Percentiles rank a stretch among this genome's conserved stretches.
These are phyloP conservation scores for Botrytis fabae DNA, from an alignment of 2,329 filamentous ascomycete species.

Conservation along the genomic window DNA sequence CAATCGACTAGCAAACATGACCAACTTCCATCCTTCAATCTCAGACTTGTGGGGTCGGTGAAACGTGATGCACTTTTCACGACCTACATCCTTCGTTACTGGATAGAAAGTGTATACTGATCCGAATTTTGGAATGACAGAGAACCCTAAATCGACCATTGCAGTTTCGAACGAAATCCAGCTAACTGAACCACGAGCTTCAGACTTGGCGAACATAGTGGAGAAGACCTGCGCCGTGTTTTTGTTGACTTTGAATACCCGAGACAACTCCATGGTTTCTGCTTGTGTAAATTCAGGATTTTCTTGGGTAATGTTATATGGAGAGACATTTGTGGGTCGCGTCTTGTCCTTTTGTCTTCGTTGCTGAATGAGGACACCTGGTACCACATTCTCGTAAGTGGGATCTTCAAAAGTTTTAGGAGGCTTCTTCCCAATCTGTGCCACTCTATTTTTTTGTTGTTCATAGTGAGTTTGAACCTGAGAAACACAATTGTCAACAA, in stretches of 20 bases:
- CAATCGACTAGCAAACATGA: conserved; percentile 21
- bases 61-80: conserved; percentile 18
- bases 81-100: neutral
- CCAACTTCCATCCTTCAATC: conserved; percentile 10
- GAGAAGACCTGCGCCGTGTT: conserved; percentile 45
- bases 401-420: conserved; percentile 20
- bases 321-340: conserved; percentile 43
- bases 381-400: conserved; percentile 27
- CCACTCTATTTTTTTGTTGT: conserved; percentile 29
- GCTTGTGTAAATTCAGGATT: neutral
- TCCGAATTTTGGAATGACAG: conserved; percentile 45
- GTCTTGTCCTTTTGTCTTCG: conserved; percentile 49
- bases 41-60: conserved; percentile 19
- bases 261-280: neutral
- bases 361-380: conserved; percentile 40
- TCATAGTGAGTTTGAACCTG: conserved; percentile 40
- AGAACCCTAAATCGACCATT: conserved; percentile 47
- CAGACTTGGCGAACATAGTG: conserved; percentile 34
- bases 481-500: conserved; percentile 44
- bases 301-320: conserved; percentile 39
- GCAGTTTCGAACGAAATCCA: conserved; percentile 43
- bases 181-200: conserved; percentile 22
- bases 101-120: conserved; percentile 43
- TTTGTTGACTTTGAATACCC: conserved; percentile 43
- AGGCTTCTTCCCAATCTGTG: conserved; percentile 27